Base-by-base conservation (phyloP, 2,329 filamentous ascomycete genomes). In the Lasiodiplodia sp. region DNA sequence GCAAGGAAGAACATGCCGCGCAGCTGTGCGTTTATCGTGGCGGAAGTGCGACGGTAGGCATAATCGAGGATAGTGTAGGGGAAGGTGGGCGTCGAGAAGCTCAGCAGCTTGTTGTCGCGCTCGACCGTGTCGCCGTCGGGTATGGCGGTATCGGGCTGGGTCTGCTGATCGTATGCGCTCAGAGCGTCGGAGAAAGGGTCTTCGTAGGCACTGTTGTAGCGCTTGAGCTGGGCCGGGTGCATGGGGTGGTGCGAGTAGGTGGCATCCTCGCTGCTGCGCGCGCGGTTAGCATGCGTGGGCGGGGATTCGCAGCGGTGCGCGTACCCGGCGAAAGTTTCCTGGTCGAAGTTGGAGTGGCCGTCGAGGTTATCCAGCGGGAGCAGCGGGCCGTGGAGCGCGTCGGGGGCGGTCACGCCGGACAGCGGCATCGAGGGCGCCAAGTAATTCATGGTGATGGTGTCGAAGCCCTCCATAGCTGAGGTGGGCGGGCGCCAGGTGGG, bases 1-100 rank as follows among this genome's bases (percentile, higher is more conserved):
- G 92, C 93, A 38, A 95, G 84, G 78, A 95, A 95, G 83, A 95
- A 95, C 92, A 95, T 94, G 82, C 92, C 92, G 76, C 94, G 92
- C 37, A 95, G 88, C 81, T 95, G 92, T 18, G 92, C 92, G 25
- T 86, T 86, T 84, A 94, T 89, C 73, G 82, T 85, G 12, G 92
- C 83, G 67, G 91, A 88, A 37, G 87, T 87, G 69, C 87, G 84
- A 62, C 89, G 85, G 65, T 88, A 90, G 7, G 84, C 80, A 71
- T 91, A 91, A 72, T 92, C 91, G 60, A 93, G 79, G 8, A 93
- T 81, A 4, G 86, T 86, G 44, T 87, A 90, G 66, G 87, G 79
- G 60, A 83, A 78, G 49, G 72, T 74, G 5, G 84, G 84, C n/a
- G 79, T 74, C 1, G 81, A 83, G 78, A 86, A 86, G 77, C 83